Conservation (phyloP, 805 yeast species). For the Zygosaccharomyces kombuchaensis region DNA sequence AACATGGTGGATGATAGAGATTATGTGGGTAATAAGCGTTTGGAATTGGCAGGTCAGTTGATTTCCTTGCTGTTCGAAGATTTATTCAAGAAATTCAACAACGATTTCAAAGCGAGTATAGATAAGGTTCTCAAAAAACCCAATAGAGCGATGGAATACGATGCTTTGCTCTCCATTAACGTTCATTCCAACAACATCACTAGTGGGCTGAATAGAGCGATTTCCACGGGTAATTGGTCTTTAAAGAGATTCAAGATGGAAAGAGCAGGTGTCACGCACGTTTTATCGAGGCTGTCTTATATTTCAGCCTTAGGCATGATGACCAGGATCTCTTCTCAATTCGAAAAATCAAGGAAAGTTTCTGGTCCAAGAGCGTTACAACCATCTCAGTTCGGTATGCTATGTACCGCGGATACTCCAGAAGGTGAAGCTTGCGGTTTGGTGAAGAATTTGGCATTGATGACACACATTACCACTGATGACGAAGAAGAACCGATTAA, state of each 20-base stretch:
- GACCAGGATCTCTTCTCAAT: conserved; percentile 99
- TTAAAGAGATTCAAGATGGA: conserved; percentile 99
- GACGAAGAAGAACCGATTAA: conserved; percentile 90
- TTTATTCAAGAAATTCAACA: conserved; percentile 91
- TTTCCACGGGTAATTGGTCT: conserved; percentile 99
- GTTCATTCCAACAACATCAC: conserved; percentile 92
- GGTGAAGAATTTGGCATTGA: conserved; percentile 91
- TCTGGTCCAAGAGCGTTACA: conserved; percentile 98
- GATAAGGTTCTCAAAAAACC: conserved; percentile 94
- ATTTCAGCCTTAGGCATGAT: conserved; percentile 98
- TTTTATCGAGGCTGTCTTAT: conserved; percentile 82
- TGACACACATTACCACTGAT: conserved; percentile 98
- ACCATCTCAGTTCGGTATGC: conserved; percentile 98
- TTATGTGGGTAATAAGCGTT: conserved; percentile 95
- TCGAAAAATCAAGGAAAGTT: conserved; percentile 95
- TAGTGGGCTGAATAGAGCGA: conserved; percentile 90
- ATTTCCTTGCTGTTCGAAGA: conserved; percentile 95
- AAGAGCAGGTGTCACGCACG: conserved; percentile 98
- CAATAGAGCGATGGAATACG: conserved; percentile 90
- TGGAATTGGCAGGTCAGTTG: conserved; percentile 95
- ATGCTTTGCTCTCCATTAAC: conserved; percentile 83
- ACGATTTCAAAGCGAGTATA: conserved; percentile 88
- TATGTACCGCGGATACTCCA: conserved; percentile 97
- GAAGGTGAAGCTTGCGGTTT: conserved; percentile 99
- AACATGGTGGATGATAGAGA: conserved; percentile 97